Percentiles rank a stretch among this genome's conserved stretches.
Evolutionary conservation across 768 basidiomycete species (phyloP).

Genomic region (Clitopilus hobsonii): DNA sequence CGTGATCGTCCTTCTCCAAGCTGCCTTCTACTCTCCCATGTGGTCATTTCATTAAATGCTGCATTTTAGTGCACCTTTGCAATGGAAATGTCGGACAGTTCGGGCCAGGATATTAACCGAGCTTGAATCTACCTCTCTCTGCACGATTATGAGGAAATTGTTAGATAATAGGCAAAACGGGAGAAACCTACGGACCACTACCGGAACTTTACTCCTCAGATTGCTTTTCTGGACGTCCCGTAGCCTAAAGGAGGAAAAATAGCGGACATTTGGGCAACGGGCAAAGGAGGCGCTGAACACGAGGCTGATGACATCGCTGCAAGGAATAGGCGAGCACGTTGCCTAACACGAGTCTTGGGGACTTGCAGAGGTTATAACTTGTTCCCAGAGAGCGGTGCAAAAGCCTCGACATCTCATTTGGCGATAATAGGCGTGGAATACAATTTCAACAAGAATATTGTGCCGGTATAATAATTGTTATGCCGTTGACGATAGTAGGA

Average conservation of each 20-base stretch:
- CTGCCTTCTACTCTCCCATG: background rate
- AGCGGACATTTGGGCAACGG: background rate
- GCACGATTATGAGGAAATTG: background rate
- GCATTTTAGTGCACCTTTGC: background rate
- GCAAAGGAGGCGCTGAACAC: background rate
- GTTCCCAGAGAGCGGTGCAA: background rate
- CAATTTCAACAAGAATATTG: background rate
- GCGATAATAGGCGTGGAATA: background rate
- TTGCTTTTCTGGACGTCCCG: background rate
- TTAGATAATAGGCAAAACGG: background rate
- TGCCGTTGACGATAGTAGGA: background rate
- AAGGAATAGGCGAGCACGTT: background rate
- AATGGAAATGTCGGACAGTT: background rate
- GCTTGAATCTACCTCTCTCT: background rate
- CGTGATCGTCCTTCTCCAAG: background rate
- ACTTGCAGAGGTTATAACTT: background rate
- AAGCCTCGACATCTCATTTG: background rate
- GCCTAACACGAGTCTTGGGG: background rate
- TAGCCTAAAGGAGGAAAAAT: background rate
- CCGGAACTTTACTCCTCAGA: background rate
- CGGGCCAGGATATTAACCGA: background rate
- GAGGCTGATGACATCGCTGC: slow-evolving; percentile 1
- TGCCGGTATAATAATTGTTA: background rate
- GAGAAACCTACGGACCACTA: background rate
- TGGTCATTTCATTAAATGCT: background rate